Evolutionary conservation across 1,139 yeast genomes (phyloP).

Genomic region (Wickerhamomyces sp.): DNA sequence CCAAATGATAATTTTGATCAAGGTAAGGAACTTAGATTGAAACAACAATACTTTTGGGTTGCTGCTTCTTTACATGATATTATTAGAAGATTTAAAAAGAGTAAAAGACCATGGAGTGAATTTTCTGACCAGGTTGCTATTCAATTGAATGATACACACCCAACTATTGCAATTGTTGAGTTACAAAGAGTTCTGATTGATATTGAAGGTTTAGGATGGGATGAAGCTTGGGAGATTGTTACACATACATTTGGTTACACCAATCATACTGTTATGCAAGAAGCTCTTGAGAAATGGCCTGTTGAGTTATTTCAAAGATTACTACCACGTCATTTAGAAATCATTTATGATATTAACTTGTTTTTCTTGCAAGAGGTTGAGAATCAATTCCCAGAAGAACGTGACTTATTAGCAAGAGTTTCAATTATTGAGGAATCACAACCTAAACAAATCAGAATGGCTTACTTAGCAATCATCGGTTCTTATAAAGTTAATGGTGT

Average conservation of each 20-base stretch:
- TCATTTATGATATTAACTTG: slow-evolving; percentile 82
- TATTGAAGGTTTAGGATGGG: slow-evolving; percentile 77
- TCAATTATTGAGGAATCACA: slow-evolving; percentile 80
- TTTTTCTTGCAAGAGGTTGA: slow-evolving; percentile 76
- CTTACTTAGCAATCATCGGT: slow-evolving; percentile 84
- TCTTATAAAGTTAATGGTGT: slow-evolving; percentile 95
- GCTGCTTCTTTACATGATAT: slow-evolving; percentile 91
- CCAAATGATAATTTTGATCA: slow-evolving; percentile 90
- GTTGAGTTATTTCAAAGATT: slow-evolving; percentile 70
- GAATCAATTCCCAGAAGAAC: slow-evolving; percentile 64
- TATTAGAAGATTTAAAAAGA: slow-evolving; percentile 82
- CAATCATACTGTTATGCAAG: slow-evolving; percentile 92
- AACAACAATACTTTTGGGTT: slow-evolving; percentile 97
- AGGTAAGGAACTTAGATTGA: slow-evolving; percentile 89
- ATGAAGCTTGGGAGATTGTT: slow-evolving; percentile 81
- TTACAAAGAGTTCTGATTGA: slow-evolving; percentile 84
- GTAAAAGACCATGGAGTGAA: slow-evolving; percentile 73
- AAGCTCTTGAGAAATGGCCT: slow-evolving; percentile 96
- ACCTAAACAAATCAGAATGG: slow-evolving; percentile 88
- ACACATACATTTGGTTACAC: slow-evolving; percentile 84
- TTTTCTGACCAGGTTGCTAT: slow-evolving; percentile 86
- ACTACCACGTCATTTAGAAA: slow-evolving; percentile 89
- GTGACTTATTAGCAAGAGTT: slow-evolving; percentile 58
- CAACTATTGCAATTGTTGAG: slow-evolving; percentile 88
- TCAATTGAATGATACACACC: slow-evolving; percentile 94